Conservation (phyloP, 306 rosid genomes). For the Comarum palustre region DNA sequence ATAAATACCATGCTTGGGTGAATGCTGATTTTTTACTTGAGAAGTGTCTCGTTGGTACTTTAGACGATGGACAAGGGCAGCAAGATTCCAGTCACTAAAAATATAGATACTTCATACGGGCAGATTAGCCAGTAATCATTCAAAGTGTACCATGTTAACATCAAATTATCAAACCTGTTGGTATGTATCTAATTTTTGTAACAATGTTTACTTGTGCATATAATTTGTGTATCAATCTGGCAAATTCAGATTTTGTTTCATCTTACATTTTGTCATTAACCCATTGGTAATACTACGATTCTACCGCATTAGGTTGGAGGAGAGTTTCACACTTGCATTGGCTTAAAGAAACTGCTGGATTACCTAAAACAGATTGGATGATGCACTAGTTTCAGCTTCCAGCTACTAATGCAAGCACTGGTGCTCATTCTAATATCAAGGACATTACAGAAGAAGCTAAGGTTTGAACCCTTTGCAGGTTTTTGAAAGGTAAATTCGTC, state of each 20-base stretch:
- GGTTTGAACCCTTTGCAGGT: background rate
- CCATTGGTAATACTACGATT: background rate
- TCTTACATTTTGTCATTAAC: background rate
- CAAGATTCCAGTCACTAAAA: constrained; percentile 1
- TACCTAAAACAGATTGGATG: too few relatives aligned
- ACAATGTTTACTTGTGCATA: background rate
- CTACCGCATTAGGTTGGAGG: too few relatives aligned
- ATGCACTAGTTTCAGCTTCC: too few relatives aligned
- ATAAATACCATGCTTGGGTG: constrained; percentile 96
- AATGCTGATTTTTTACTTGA: constrained; percentile 80
- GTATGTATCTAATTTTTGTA: background rate
- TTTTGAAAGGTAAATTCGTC: background rate
- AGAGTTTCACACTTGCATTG: too few relatives aligned
- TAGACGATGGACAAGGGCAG: constrained; percentile 42
- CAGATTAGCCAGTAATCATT: background rate
- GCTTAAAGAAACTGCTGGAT: too few relatives aligned
- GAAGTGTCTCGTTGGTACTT: constrained; percentile 78
- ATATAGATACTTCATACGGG: background rate
- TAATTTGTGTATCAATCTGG: background rate
- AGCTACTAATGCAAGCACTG: too few relatives aligned
- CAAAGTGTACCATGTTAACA: background rate
- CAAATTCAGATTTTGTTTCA: background rate
- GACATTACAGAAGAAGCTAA: too few relatives aligned
- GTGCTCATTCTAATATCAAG: too few relatives aligned
- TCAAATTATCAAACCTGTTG: background rate